Base-by-base conservation (phyloP, 2,329 filamentous ascomycete genomes). In the Neofusicoccum sp. region DNA sequence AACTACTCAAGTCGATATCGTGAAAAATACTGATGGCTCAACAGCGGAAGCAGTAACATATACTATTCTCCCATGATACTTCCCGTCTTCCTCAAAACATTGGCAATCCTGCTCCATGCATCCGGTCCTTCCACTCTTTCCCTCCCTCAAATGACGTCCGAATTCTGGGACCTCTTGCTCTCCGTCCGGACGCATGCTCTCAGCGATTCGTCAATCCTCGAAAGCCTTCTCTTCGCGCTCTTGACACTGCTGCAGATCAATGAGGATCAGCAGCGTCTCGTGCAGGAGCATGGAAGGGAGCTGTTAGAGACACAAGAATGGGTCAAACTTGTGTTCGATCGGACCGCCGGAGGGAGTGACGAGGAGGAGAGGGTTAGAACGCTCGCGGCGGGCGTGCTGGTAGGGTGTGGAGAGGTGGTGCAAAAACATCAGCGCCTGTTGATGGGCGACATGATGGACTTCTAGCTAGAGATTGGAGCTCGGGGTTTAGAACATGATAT, bases 281-380 rank as follows among this genome's bases (percentile, higher is more conserved):
- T 91, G 51, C 85, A 87, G 62, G 85, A 88, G 61, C 85, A 91
- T 67, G 87, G 89, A 0, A 85, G 86, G 60, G 87, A 93, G 72
- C 78, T 98, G 24, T 82, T 96, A 56, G 93, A 98, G 80, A 89
- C 91, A 62, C 85, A 90, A 68, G 89, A 91, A 69, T 99, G 95
- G 95, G 89, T 90, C 1, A 83, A 86, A 44, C 80, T 81, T 59
- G 83, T 97, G 1, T 96, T 97, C 74, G 85, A 89, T 58, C 68
- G 70, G 36, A 59, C 75, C 54, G 63, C 65, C 61, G 62, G 79
- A 79, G 63, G 73, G 60, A 78, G 80, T 20, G 76, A 79, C 38
- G 79, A 82, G 45, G 89, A 96, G 71, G 90, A 89, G 62, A 86
- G 89, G 63, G 85, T 93, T 33, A 89, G 91, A 78, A 90, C 87